phyloP scores from a whole-genome alignment of 2,329 filamentous ascomycete genomes.

The Fusarium anthophilum region DNA sequence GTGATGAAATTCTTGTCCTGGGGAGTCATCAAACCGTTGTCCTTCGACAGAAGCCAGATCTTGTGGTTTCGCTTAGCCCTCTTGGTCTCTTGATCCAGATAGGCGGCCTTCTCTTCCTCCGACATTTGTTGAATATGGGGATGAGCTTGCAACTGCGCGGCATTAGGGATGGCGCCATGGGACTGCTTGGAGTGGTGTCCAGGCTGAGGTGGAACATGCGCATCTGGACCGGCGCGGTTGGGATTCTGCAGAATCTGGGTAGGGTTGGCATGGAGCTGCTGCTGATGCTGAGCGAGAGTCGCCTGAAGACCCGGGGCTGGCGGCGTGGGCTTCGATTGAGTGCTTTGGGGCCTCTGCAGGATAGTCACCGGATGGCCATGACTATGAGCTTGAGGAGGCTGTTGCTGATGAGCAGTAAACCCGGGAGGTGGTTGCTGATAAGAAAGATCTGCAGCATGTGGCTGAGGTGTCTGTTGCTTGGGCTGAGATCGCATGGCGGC shows the following conservation, averaged over 20 bases:
- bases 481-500: slow-evolving; percentile 84
- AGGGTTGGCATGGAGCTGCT: slow-evolving; percentile 61
- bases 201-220: slow-evolving; percentile 46
- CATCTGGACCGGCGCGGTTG: slow-evolving; percentile 68
- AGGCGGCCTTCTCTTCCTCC: slow-evolving; percentile 84
- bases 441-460: slow-evolving; percentile 40
- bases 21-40: slow-evolving; percentile 98
- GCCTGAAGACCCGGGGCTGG: slow-evolving; percentile 45
- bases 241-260: slow-evolving; percentile 84
- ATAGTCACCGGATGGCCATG: slow-evolving; percentile 64
- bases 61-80: slow-evolving; percentile 98
- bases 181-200: slow-evolving; percentile 55
- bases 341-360: slow-evolving; percentile 62
- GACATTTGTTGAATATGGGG: slow-evolving; percentile 73
- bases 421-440: slow-evolving; percentile 42
- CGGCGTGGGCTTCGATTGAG: slow-evolving; percentile 52
- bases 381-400: slow-evolving; percentile 44
- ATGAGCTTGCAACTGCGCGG: slow-evolving; percentile 49
- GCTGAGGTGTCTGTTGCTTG: slow-evolving; percentile 57
- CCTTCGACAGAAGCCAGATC: slow-evolving; percentile 90
- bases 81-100: slow-evolving; percentile 90
- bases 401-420: slow-evolving; percentile 43
- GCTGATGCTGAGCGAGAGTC: slow-evolving; percentile 48
- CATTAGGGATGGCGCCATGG: slow-evolving; percentile 59
- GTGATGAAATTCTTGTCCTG: slow-evolving; percentile 99